Conservation (phyloP, 257 asterid genomes). For the Agastache rugosa region DNA sequence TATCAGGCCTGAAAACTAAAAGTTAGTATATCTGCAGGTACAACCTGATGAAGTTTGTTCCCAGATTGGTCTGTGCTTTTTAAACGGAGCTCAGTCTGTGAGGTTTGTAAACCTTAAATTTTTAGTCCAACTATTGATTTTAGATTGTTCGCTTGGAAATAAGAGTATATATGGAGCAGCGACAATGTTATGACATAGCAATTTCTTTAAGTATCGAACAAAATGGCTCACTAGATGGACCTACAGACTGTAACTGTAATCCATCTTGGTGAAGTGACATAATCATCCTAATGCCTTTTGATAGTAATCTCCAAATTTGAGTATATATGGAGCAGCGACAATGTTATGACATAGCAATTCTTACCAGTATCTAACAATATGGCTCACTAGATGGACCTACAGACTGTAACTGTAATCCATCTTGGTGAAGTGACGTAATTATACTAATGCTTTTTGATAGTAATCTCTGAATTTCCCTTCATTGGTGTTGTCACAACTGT, state of each 20-base stretch:
- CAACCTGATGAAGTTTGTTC: conserved; percentile 75
- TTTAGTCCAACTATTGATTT: conserved; percentile 7
- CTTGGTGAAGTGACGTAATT: no score
- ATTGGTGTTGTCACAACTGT: not conserved
- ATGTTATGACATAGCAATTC: not conserved
- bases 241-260: no score
- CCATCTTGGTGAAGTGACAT: no score
- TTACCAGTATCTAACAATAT: no score
- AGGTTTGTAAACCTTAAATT: conserved; percentile 50
- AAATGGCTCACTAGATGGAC: no score
- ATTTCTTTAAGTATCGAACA: no score
- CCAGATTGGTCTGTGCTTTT: conserved; percentile 67
- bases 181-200: not conserved
- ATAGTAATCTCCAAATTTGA: not conserved
- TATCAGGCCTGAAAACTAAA: conserved; percentile 5
- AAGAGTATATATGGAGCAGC: not conserved
- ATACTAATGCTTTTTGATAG: not conserved
- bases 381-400: no score
- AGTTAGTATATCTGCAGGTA: conserved; percentile 54
- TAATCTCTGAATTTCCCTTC: not conserved
- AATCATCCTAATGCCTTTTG: not conserved
- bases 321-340: not conserved
- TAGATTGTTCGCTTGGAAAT: not conserved
- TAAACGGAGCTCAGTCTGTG: conserved; percentile 54
- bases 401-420: no score